A percentile compares a stretch with the other conserved stretches of the same genome.
These are phyloP conservation scores for Leccinum barrowsii DNA, from an alignment of 768 basidiomycete genomes.

Conservation along the genomic window DNA sequence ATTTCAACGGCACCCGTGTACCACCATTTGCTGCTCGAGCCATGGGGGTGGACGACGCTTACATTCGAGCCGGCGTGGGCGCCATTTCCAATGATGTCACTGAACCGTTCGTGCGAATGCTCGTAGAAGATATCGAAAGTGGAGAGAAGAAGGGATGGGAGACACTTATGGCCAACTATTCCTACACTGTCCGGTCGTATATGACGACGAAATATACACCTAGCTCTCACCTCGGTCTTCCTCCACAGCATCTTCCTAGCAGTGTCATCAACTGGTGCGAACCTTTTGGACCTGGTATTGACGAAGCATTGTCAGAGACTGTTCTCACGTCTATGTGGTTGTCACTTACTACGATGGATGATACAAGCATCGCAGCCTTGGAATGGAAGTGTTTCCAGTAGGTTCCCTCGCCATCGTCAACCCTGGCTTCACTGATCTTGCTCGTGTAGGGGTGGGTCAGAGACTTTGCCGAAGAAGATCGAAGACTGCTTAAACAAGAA, in stretches of 20 bases:
- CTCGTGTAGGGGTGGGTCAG: neutral
- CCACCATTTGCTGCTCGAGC: constrained; percentile 5
- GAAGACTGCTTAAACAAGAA: neutral
- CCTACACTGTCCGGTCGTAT: constrained; percentile 23
- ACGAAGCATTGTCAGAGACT: neutral
- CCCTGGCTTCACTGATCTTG: neutral
- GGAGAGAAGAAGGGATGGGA: constrained; percentile 24
- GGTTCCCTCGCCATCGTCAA: neutral
- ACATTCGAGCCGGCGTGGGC: constrained; percentile 18
- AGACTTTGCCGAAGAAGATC: constrained; percentile 4
- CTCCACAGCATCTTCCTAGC: constrained; percentile 11
- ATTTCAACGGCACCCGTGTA: constrained; percentile 6
- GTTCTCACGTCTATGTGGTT: neutral
- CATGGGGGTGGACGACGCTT: constrained; percentile 9
- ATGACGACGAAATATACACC: constrained; percentile 20
- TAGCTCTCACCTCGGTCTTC: constrained; percentile 14
- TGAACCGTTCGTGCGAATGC: constrained; percentile 14
- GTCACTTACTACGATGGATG: neutral
- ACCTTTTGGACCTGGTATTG: constrained; percentile 8
- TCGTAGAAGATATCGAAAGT: constrained; percentile 20
- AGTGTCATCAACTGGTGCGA: constrained; percentile 28
- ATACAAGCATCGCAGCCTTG: neutral
- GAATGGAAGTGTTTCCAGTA: constrained; percentile 13
- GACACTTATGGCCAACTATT: constrained; percentile 23
- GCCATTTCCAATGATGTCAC: constrained; percentile 13